These are phyloP conservation scores for Penicillium cosmopolitanum DNA, from an alignment of 495 filamentous ascomycete species.

Conservation along the genomic window DNA sequence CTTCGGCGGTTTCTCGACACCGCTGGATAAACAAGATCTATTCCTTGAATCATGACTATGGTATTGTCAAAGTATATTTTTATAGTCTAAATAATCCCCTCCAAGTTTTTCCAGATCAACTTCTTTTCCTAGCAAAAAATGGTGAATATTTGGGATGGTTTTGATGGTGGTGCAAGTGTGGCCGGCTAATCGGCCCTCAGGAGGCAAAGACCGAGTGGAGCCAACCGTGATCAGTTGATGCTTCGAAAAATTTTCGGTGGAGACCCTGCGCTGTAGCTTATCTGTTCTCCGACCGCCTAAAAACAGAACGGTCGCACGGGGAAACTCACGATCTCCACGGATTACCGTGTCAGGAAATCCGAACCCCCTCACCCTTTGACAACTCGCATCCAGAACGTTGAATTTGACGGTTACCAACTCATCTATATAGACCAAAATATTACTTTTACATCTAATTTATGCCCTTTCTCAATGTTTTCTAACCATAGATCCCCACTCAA, in stretches of 20 bases:
- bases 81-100: neutral
- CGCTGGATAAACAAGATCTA: neutral
- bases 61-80: neutral
- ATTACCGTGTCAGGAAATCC: slow-evolving; percentile 35
- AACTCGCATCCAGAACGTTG: slow-evolving; percentile 10
- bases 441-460: neutral
- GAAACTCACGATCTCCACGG: slow-evolving; percentile 36
- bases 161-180: neutral
- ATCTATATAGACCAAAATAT: too few species aligned
- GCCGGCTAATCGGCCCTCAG: slow-evolving; percentile 18
- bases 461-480: neutral
- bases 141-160: neutral
- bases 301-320: slow-evolving; percentile 24
- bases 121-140: neutral
- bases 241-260: slow-evolving; percentile 38
- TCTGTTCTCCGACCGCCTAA: slow-evolving; percentile 26
- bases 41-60: slow-evolving; percentile 6
- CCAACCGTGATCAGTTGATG: slow-evolving; percentile 31
- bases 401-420: neutral
- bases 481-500: neutral
- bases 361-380: slow-evolving; percentile 28
- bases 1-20: slow-evolving; percentile 6
- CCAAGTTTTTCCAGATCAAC: neutral
- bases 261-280: slow-evolving; percentile 32
- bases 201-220: slow-evolving; percentile 19